Evolutionary conservation across 2,329 filamentous ascomycete species (phyloP).

Genomic region (Calonectria fujianensis): DNA sequence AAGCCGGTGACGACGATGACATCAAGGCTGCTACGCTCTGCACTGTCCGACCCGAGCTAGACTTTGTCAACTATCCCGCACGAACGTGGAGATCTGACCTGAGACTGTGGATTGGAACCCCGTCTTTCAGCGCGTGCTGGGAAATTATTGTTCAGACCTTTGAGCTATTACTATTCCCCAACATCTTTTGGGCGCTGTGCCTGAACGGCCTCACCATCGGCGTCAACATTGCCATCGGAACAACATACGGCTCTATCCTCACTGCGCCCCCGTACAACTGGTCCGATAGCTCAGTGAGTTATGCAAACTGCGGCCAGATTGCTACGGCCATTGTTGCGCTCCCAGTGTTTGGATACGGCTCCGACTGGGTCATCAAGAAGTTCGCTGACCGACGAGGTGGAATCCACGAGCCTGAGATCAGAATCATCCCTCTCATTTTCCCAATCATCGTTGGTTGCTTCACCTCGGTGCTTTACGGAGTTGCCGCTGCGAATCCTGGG

Average conservation of each 20-base stretch:
- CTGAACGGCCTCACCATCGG: conserved; percentile 49
- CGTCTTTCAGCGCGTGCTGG: conserved; percentile 28
- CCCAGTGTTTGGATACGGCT: conserved; percentile 47
- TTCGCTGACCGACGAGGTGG: conserved; percentile 47
- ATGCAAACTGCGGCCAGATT: conserved; percentile 50
- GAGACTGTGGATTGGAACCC: conserved; percentile 47
- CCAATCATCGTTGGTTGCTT: conserved; percentile 47
- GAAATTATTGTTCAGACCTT: conserved; percentile 44
- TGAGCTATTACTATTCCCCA: conserved; percentile 49
- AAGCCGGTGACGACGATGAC: neutral
- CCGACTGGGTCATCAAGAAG: conserved; percentile 48
- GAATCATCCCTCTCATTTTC: conserved; percentile 47
- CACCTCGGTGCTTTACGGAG: conserved; percentile 38
- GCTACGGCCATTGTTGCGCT: conserved; percentile 47
- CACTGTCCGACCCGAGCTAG: conserved; percentile 45
- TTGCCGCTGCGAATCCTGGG: conserved; percentile 21
- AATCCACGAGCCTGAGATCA: conserved; percentile 48
- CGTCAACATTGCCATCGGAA: conserved; percentile 51
- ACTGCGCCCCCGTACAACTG: conserved; percentile 48
- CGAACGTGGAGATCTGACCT: conserved; percentile 49
- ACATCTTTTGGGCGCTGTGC: conserved; percentile 48
- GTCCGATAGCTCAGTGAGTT: conserved; percentile 46
- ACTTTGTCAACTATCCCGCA: conserved; percentile 46
- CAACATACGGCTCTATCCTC: conserved; percentile 47
- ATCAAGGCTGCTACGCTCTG: conserved; percentile 34